A percentile compares a stretch with the other conserved stretches of the same genome.
Evolutionary conservation across 176 grass and related monocot genomes (phyloP).

Genomic region (Paspalum vaginatum): DNA sequence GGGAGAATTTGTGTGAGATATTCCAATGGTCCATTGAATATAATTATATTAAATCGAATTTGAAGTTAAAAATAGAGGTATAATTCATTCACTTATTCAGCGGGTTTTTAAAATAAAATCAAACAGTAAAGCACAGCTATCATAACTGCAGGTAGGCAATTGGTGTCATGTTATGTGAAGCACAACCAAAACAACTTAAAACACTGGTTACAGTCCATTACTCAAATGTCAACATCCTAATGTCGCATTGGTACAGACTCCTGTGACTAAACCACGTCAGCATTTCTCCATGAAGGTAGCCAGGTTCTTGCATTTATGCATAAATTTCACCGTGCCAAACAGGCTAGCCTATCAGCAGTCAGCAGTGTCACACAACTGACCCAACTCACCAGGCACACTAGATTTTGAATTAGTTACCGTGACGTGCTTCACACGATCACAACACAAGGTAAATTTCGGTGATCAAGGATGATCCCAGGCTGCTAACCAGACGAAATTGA

Average conservation of each 20-base stretch:
- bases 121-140: neutral
- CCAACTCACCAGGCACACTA: neutral
- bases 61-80: conserved; percentile 12
- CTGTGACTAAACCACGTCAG: conserved; percentile 1
- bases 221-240: neutral
- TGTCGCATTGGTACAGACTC: neutral
- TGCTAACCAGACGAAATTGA: conserved; percentile 1
- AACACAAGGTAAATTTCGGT: conserved; percentile 7
- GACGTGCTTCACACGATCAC: conserved; percentile 2
- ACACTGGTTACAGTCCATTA: neutral
- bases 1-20: neutral
- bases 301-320: conserved; percentile 7
- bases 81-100: conserved; percentile 1
- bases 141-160: neutral
- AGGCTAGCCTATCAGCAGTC: conserved; percentile 17
- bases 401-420: neutral
- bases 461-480: conserved; percentile 1
- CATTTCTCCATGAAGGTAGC: neutral
- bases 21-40: neutral
- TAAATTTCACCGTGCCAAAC: neutral
- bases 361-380: neutral
- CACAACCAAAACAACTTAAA: neutral
- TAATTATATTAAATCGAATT: conserved; percentile 9
- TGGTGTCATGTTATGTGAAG: neutral
- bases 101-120: neutral